Evolutionary conservation across 345 rosid species (phyloP).

Genomic region (Euphorbia peplus): DNA sequence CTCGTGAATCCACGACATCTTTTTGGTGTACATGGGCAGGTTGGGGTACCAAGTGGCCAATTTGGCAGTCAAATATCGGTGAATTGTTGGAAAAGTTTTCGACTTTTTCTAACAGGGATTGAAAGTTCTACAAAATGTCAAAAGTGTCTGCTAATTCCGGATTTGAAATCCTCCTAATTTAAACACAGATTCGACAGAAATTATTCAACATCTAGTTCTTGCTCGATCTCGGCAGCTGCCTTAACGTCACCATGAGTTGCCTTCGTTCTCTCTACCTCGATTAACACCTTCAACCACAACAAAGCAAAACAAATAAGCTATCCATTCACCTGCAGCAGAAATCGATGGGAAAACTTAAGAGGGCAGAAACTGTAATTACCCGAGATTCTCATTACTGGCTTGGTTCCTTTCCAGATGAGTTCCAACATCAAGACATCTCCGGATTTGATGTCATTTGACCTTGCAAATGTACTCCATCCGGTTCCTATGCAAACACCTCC

Average conservation of each 20-base stretch:
- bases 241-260: background rate
- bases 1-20: too few species aligned
- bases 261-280: background rate
- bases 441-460: background rate
- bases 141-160: background rate
- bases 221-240: background rate
- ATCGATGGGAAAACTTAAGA: background rate
- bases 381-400: background rate
- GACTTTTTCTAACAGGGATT: background rate
- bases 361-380: background rate
- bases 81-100: background rate
- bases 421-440: background rate
- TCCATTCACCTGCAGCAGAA: background rate
- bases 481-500: background rate
- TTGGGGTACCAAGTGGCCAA: too few species aligned
- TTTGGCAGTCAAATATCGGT: background rate
- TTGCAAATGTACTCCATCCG: slow-evolving; percentile 2
- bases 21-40: too few species aligned
- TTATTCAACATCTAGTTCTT: background rate
- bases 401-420: background rate
- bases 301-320: too few species aligned
- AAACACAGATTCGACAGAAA: background rate
- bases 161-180: background rate
- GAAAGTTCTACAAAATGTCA: background rate
- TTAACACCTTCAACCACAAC: background rate